These are phyloP conservation scores for Eragrostis curvula DNA, from an alignment of 176 grass and related monocot genomes.

Conservation along the genomic window DNA sequence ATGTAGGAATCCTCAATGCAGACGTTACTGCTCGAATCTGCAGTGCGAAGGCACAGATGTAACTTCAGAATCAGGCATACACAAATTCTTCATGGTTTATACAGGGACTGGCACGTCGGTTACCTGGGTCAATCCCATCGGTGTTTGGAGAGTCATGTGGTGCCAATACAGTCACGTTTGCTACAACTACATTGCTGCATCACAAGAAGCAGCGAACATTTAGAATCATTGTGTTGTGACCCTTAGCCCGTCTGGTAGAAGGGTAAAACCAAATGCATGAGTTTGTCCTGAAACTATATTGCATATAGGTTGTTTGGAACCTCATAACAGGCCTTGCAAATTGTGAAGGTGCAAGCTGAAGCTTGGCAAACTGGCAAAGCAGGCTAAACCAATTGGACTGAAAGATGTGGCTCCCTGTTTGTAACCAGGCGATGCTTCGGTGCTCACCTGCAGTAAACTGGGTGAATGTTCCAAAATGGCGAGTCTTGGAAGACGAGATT, in stretches of 20 bases:
- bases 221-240: not conserved
- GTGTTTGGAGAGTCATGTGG: slow-evolving; percentile 84
- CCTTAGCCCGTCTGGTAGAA: not conserved
- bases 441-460: slow-evolving; percentile 75
- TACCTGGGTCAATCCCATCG: slow-evolving; percentile 81
- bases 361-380: not conserved
- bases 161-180: slow-evolving; percentile 72
- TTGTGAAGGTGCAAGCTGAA: slow-evolving; percentile 3
- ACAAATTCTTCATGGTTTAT: not conserved
- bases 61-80: not conserved
- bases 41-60: not conserved
- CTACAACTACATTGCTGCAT: slow-evolving; percentile 75
- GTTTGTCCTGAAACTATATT: slow-evolving; percentile 18
- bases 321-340: not conserved
- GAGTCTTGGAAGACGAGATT: slow-evolving; percentile 78
- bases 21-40: slow-evolving; percentile 82
- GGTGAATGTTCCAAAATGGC: slow-evolving; percentile 90
- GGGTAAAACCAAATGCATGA: not conserved
- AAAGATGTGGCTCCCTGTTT: not conserved
- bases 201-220: not conserved
- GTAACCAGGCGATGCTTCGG: not conserved
- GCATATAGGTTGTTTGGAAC: not conserved
- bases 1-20: slow-evolving; percentile 83
- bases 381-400: not conserved
- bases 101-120: not conserved